Evolutionary conservation across 768 basidiomycete genomes (phyloP), one percentile per base, ranked within the genome.

Genomic region (Mycena polygramma): DNA sequence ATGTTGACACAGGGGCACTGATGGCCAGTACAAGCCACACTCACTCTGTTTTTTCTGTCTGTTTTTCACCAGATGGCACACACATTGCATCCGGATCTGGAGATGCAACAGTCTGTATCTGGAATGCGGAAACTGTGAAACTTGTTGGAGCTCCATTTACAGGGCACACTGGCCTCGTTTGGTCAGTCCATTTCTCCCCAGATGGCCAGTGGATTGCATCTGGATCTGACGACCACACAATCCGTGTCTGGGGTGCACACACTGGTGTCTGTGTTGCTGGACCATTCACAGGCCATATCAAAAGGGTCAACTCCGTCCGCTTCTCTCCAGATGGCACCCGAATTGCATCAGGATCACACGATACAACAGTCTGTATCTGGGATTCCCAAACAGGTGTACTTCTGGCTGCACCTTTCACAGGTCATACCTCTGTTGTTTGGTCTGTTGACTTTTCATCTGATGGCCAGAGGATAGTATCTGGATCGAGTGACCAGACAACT

Each of bases 201-300:
- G 59, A 61, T 49, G 59, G 59, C 1, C 19, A 36, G 46, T 5
- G 8, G 17, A 61, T 61, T 61, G 30, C 51, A 3, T 61, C 59
- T 36, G 46, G 41, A 0, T 43, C 57, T 17, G 22, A 15, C 0
- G 59, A 61, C 26, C 3, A 22, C 7, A 49, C 48, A 9, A 30
- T 49, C 10, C 30, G 20, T 7, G 13, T 61, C 7, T 61, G 57
- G 57, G 22, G 46, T 26, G 7, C 57, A 13, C 4, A 46, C 6
- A 59, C 54, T 1, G 54, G 54, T 57, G 35, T 26, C 2, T 11
- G 11, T 4, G 11, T 45, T 17, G 15, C 11, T 45, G 43, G 4
- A 17, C 43, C 15, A 17, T 11, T 45, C 11, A 45, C 43, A 4
- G 43, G 43, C 10, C 43, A 45, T 17, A 45, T 4, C 43, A 15